A percentile compares a stretch with the other conserved stretches of the same genome.
These are phyloP conservation scores for Warburgia ugandensis DNA, from an alignment of 164 flowering plant species.

Conservation along the genomic window DNA sequence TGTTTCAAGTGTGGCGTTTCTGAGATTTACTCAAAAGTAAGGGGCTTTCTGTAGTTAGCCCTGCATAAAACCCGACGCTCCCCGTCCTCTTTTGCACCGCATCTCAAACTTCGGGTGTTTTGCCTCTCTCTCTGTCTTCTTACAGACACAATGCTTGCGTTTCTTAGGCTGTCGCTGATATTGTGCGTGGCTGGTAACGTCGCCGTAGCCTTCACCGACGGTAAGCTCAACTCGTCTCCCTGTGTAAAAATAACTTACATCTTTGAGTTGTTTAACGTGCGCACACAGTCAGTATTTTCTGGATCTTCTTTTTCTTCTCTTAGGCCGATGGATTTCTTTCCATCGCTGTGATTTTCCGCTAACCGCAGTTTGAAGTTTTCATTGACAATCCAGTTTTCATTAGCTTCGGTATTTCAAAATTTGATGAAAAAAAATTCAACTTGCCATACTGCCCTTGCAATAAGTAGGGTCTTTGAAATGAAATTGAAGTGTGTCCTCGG, in stretches of 20 bases:
- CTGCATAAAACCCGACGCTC: too few species aligned
- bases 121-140: neutral
- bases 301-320: neutral
- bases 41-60: too few species aligned
- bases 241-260: too few species aligned
- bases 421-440: too few species aligned
- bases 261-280: neutral
- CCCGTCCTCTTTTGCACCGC: too few species aligned
- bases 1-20: too few species aligned
- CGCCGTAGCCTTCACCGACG: constrained; percentile 28
- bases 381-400: neutral
- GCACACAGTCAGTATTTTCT: neutral
- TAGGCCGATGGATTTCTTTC: neutral
- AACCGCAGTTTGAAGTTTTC: too few species aligned
- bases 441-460: too few species aligned
- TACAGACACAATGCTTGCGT: constrained; percentile 12
- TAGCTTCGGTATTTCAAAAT: neutral
- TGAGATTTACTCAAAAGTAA: too few species aligned
- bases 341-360: neutral
- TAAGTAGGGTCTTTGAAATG: too few species aligned
- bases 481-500: too few species aligned
- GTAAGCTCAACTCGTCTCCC: constrained; percentile 20
- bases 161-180: constrained; percentile 23
- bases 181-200: constrained; percentile 25
- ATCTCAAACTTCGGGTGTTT: too few species aligned